Base-by-base conservation (phyloP, 1,139 yeast species). In the Suhomyces choctaworum region DNA sequence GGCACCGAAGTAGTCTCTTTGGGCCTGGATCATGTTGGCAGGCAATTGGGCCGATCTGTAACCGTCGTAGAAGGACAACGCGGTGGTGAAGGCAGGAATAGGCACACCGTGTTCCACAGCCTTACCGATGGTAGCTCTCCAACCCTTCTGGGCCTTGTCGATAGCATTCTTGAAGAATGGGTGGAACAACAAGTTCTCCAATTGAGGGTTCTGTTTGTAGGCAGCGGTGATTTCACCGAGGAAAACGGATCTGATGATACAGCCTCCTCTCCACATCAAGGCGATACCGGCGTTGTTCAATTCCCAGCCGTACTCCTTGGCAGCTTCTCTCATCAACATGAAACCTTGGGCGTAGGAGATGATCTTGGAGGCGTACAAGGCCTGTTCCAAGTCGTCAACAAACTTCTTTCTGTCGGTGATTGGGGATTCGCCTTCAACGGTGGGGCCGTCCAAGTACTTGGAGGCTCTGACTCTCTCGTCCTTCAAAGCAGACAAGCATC, bases 181-280 rank as follows among this genome's bases (percentile, higher is more conserved):
- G 76, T 89, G 82, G 83, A 90, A 90, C 64, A 92, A 76, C 73
- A 92, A 78, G 82, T 89, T 90, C 76, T 90, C 97, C 60, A 92
- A 76, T 50, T 89, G 81, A 64, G 96, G 95, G 74, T 84, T 76
- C 67, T 85, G 81, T 73, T 90, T 86, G 85, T 83, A 92, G 51
- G 98, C 98, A 65, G 87, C 66, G 55, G 98, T 92, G 71, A 92
- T 92, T 70, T 92, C 97, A 61, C 82, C 97, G 62, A 92, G 78
- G 85, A 92, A 92, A 51, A 90, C 97, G 40, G 98, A 92, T 78
- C 97, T 87, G 72, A 92, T 92, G 69, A 92, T 92, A 80, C 98
- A 92, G 54, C 98, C 98, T 76, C 98, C 98, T 80, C 98, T 85
- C 98, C 98, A 92, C 98, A 92, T 92, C 62, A 92, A 80, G 53